Evolutionary conservation across 164 flowering plant species (phyloP).

Genomic region (Vitis riparia): DNA sequence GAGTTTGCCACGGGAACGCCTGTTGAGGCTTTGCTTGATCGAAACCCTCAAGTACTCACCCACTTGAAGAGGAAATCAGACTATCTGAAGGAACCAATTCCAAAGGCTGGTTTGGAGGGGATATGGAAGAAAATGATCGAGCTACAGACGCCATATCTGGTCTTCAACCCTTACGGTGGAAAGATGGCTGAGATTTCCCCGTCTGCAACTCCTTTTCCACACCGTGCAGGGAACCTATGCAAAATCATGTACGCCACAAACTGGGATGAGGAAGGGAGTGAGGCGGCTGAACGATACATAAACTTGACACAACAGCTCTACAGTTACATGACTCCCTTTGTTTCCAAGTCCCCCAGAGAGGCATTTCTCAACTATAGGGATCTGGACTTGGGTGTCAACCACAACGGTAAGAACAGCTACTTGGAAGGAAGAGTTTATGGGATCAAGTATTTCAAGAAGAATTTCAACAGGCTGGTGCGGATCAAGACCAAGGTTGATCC

Average conservation of each 20-base stretch:
- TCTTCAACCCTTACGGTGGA: slow-evolving; percentile 33
- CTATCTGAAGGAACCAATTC: slow-evolving; percentile 20
- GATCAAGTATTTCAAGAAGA: slow-evolving; percentile 22
- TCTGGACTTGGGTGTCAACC: slow-evolving; percentile 26
- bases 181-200: slow-evolving; percentile 26
- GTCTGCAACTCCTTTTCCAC: slow-evolving; percentile 28
- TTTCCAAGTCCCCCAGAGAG: slow-evolving; percentile 28
- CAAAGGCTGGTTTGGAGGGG: slow-evolving; percentile 19
- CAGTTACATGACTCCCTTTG: slow-evolving; percentile 21
- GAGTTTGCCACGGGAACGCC: not conserved
- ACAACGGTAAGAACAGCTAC: slow-evolving; percentile 8
- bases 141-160: not conserved
- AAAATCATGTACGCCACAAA: slow-evolving; percentile 13
- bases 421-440: slow-evolving; percentile 25
- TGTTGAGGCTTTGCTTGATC: slow-evolving; percentile 20
- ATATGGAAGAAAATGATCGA: slow-evolving; percentile 15
- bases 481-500: slow-evolving; percentile 32
- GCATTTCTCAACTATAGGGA: slow-evolving; percentile 37
- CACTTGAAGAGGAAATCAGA: slow-evolving; percentile 35
- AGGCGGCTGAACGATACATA: slow-evolving; percentile 3
- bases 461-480: slow-evolving; percentile 23
- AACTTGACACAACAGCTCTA: slow-evolving; percentile 24
- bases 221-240: slow-evolving; percentile 27
- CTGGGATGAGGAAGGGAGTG: slow-evolving; percentile 13
- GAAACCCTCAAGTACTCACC: not conserved